phyloP scores from a whole-genome alignment of 352 stramenopile species.

The Globisporangium cystogenes region DNA sequence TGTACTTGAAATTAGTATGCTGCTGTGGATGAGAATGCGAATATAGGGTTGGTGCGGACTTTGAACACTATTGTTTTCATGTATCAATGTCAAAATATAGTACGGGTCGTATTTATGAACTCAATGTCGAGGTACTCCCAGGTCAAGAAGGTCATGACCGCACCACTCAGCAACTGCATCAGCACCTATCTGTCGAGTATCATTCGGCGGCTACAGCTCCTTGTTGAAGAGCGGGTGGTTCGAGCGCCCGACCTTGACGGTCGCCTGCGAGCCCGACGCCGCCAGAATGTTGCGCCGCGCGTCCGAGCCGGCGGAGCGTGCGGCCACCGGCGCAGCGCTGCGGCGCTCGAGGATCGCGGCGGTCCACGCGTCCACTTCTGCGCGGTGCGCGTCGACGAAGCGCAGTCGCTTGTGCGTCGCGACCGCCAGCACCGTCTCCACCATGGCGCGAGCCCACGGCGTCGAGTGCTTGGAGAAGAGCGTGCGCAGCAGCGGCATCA shows the following conservation, averaged over 20 bases:
- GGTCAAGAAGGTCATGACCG: too few relatives aligned
- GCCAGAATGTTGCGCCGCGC: conserved; percentile 61
- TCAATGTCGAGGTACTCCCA: too few relatives aligned
- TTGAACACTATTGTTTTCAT: too few relatives aligned
- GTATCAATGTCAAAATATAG: too few relatives aligned
- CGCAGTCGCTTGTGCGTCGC: conserved; percentile 45
- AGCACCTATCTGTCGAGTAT: too few relatives aligned
- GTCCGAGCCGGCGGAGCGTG: conserved; percentile 43
- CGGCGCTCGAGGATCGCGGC: conserved; percentile 48
- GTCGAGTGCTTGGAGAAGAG: conserved; percentile 42
- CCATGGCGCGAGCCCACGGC: conserved; percentile 54
- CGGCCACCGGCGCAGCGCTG: conserved; percentile 18
- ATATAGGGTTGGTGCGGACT: too few relatives aligned
- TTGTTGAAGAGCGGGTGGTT: conserved; percentile 82
- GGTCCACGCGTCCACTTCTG: conserved; percentile 65
- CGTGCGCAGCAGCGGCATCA: conserved; percentile 65
- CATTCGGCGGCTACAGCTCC: conserved; percentile 16
- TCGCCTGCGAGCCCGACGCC: conserved; percentile 36
- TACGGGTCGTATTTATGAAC: too few relatives aligned
- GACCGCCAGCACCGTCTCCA: conserved; percentile 49
- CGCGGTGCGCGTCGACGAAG: conserved; percentile 41
- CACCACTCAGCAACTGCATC: too few relatives aligned
- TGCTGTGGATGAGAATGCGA: too few relatives aligned
- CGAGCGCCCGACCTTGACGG: conserved; percentile 44
- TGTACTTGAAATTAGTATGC: background rate